Base-by-base conservation (phyloP, 805 yeast genomes). In the Limtongozyma cylindracea region DNA sequence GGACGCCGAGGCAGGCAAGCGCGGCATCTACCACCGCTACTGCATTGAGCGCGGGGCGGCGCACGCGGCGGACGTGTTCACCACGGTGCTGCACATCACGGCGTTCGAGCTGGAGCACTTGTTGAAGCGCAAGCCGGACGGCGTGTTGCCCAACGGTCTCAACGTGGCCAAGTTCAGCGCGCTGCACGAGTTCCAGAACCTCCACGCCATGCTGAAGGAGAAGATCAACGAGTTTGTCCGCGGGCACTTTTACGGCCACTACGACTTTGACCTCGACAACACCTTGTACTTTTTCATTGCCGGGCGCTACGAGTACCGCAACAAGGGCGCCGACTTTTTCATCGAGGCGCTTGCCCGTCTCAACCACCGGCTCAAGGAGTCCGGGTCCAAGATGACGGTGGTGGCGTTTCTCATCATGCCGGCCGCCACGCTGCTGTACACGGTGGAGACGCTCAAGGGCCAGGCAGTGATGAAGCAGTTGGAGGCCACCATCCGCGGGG, bases 321-420 rank as follows among this genome's bases (percentile, higher is more conserved):
- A 84, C 45, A 84, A 84, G 48, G 98, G 98, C 38, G 92, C 78
- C 17, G 98, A 84, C 43, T 70, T 84, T 57, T 84, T 67, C 43
- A 76, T 84, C 34, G 98, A 84, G 47, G 56, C 92, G 2, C 57
- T 84, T 27, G 96, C 96, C 1, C 59, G 98, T 32, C 60, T 84
- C 39, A 84, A 84, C 48, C 84, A 84, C 44, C 60, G 69, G 27
- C 61, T 84, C 38, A 78, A 88, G 49, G 68, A 64, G 25, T 46
- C 64, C 4, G 77, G 77, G 19, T 73, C 93, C 5, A 76, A 72
- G 34, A 73, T 70, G 56, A 84, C 96, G 0, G 88, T 84, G 11
- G 95, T 84, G 20, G 96, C 96, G 8, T 84, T 84, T 40, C 78
- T 84, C 37, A 84, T 84, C 45, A 88, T 88, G 96, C 98, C 98